These are phyloP conservation scores for Fusarium goolgardi DNA, from an alignment of 2,329 filamentous ascomycete genomes.

Conservation along the genomic window DNA sequence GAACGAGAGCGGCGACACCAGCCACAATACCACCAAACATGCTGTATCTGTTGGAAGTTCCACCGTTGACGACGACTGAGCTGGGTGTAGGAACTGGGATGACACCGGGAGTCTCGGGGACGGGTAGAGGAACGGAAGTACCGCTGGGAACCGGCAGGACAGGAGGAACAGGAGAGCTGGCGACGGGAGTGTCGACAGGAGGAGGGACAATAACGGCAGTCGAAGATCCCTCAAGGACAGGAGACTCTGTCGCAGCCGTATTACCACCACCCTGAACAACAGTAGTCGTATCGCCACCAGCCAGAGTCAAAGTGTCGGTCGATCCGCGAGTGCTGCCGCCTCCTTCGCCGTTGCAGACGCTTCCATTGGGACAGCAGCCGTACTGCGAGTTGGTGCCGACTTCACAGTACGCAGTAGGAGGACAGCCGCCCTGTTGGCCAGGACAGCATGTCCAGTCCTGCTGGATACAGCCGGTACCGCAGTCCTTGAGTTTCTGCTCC, in stretches of 20 bases:
- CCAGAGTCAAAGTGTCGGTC: conserved; percentile 29
- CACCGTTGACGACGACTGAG: conserved; percentile 34
- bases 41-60: conserved; percentile 29
- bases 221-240: conserved; percentile 23
- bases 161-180: conserved; percentile 8
- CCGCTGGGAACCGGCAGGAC: conserved; percentile 1
- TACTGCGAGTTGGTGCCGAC: conserved; percentile 45
- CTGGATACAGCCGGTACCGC: conserved; percentile 49
- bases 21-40: conserved; percentile 42
- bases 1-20: conserved; percentile 35
- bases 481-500: conserved; percentile 43
- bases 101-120: conserved; percentile 3
- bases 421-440: conserved; percentile 45
- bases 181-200: background rate
- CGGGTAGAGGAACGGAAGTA: background rate
- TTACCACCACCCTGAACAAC: background rate
- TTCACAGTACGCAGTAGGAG: conserved; percentile 40
- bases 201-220: conserved; percentile 17
- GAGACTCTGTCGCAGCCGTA: conserved; percentile 4
- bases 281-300: conserved; percentile 26
- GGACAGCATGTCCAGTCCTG: conserved; percentile 49
- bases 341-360: conserved; percentile 45
- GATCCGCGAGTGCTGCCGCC: conserved; percentile 35
- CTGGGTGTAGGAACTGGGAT: conserved; percentile 16
- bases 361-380: conserved; percentile 49